phyloP scores from a whole-genome alignment of 352 stramenopile species.

The Phytopythium vexans region DNA sequence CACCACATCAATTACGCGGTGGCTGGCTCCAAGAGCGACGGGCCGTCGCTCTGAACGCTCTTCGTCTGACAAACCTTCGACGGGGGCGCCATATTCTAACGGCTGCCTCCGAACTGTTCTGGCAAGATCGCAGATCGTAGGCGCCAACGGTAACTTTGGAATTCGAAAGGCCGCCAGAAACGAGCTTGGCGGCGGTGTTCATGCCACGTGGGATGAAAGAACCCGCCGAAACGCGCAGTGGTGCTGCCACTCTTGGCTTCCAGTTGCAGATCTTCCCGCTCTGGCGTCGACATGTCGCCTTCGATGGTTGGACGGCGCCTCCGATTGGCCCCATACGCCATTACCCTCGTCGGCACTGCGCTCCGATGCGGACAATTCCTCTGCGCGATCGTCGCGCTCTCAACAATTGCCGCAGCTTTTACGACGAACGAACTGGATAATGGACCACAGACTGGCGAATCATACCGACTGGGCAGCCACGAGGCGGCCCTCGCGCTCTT shows the following conservation, averaged over 20 bases:
- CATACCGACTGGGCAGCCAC: conserved; percentile 23
- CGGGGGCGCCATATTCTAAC: too few relatives aligned
- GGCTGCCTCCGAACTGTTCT: too few relatives aligned
- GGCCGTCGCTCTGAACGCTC: too few relatives aligned
- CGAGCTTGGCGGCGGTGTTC: too few relatives aligned
- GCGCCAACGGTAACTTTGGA: too few relatives aligned
- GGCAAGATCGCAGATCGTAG: too few relatives aligned
- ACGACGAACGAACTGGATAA: conserved; percentile 7
- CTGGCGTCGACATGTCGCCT: neutral
- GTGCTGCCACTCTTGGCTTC: neutral
- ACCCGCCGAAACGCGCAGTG: too few relatives aligned
- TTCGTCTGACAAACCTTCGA: too few relatives aligned
- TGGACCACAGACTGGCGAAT: neutral
- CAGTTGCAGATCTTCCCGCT: neutral
- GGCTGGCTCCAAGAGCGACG: too few relatives aligned
- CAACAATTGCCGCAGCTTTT: conserved; percentile 16
- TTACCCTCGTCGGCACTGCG: conserved; percentile 18
- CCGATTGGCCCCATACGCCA: conserved; percentile 19
- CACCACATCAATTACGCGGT: too few relatives aligned
- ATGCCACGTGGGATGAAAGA: too few relatives aligned
- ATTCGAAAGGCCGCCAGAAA: too few relatives aligned
- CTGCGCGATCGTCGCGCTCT: conserved; percentile 23
- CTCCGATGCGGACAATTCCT: conserved; percentile 27
- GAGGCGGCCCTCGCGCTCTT: conserved; percentile 21
- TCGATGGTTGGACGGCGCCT: neutral